Base-by-base conservation (phyloP, 2,329 filamentous ascomycete species). In the Trichocomaceae sp. region DNA sequence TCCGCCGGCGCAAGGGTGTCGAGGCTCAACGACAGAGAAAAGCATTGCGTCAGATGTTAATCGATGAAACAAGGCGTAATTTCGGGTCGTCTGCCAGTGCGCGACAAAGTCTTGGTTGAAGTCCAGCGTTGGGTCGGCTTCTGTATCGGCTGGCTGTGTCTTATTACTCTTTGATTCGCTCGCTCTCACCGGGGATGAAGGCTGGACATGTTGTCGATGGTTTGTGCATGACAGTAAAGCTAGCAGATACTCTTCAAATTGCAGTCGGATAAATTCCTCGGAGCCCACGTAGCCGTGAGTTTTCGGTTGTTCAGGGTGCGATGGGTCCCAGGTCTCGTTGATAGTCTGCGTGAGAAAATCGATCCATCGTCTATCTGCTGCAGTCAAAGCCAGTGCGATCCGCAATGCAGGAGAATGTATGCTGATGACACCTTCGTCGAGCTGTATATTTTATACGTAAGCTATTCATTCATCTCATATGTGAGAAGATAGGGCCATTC, bases 171-270 rank as follows among this genome's bases (percentile, higher is more conserved):
- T 74, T 67, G 59, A 74, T 15, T 62, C 60, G 5, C 63, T 62
- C 26, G 67, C 79, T 54, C 78, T 72, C 5, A 73, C 37, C 17
- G 62, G 64, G 44, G 72, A 69, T 23, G 85, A 75, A 65, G 86
- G 86, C 64, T 83, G 84, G 70, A 90, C 90, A 68, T 95, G 86
- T 64, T 83, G 84, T 70, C 90, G 90, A 68, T 95, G 97, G 69
- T 96, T 96, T 62, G 91, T 87, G 0, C 88, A 84, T 0, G 91
- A 88, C 44, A 97, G 83, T 59, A 99, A 80, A 0, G 90, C 89
- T 22, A 97, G 80, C 5, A 99, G 81, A 67, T 99, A 99, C 65
- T 96, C 91, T 72, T 99, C 93, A 59, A 99, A 99, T 65, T 97
- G 92, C 41, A 96, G 83, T 29, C 93, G 84, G 63, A 99, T 99